Base-by-base conservation (phyloP, 2,329 filamentous ascomycete species). In the Sarocladium kiliense region DNA sequence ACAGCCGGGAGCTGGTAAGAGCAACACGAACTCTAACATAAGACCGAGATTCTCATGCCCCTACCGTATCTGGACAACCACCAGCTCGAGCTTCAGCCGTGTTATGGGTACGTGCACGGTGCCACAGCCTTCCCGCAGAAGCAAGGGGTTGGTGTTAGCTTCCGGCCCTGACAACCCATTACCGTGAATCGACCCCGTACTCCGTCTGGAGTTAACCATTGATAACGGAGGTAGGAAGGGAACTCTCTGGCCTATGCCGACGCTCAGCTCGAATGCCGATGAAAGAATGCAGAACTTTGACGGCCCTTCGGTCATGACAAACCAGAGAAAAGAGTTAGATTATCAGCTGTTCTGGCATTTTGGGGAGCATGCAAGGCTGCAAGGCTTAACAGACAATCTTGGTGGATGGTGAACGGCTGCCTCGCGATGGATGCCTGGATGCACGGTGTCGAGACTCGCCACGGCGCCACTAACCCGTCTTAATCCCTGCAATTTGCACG, bases 331-430 rank as follows among this genome's bases (percentile, higher is more conserved):
- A n/a, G 37, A 10, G 37, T n/a, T 6, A 41, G 9, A 41, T 41
- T 41, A 41, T 41, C 32, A 36, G 32, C 9, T n/a, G n/a, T n/a
- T n/a, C n/a, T n/a, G n/a, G 30, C 6, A 32, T 32, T 32, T 32
- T 12, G 30, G 19, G 21, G 21, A 18, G 44, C 23, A 51, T 34
- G 47, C 47, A 51, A 51, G 47, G 47, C 47, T 51, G 26, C n/a
- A 4, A 36, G 4, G n/a, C 47, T 42, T 62, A 62, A 54, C 59
- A 50, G 26, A 25, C 55, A 57, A 30, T 61, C 59, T 57, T 57
- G 58, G 44, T 42, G 42, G 44, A 34, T 21, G 50, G 58, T 47
- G 58, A n/a, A 50, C 54, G 53, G 42, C 34, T 57, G 56, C 59
- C 57, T 58, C 47, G 42, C 39, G 39, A 27, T 55, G 16, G 50